phyloP scores from a whole-genome alignment of 164 flowering plant species.

The Stephania cephalantha region DNA sequence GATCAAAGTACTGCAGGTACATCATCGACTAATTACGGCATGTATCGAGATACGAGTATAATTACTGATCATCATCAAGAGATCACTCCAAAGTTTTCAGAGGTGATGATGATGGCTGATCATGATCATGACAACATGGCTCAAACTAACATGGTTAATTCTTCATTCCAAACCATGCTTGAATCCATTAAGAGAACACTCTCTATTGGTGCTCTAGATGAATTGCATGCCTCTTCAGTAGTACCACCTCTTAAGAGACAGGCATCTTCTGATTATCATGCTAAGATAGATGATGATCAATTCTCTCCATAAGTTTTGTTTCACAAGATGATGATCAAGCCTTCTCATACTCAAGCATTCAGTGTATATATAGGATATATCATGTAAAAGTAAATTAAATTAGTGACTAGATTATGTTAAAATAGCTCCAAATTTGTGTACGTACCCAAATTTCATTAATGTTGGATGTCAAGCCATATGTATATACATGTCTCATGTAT shows the following conservation, averaged over 20 bases:
- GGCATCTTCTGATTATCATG: neutral
- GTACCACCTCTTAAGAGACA: slow-evolving; percentile 19
- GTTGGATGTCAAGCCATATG: too few species aligned
- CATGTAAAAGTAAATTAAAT: neutral
- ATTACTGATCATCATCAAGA: slow-evolving; percentile 5
- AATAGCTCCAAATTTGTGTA: too few species aligned
- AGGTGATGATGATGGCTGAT: slow-evolving; percentile 7
- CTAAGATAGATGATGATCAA: neutral
- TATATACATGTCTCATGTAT: too few species aligned
- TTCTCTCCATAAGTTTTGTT: neutral
- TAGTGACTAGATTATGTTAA: too few species aligned
- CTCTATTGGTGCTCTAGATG: slow-evolving; percentile 25
- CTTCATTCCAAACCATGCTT: slow-evolving; percentile 16
- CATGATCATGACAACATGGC: slow-evolving; percentile 2
- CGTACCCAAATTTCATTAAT: too few species aligned
- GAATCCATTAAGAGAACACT: slow-evolving; percentile 22
- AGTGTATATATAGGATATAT: neutral
- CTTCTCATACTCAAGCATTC: neutral
- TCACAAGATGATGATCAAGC: neutral
- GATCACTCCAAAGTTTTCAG: slow-evolving; percentile 8
- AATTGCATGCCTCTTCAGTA: slow-evolving; percentile 3
- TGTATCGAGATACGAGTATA: neutral
- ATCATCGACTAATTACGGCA: neutral
- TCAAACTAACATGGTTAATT: neutral
- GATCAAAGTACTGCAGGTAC: neutral